Base-by-base conservation (phyloP, 371 early-diverging fungal genomes). In the Apophysomyces ossiformis region DNA sequence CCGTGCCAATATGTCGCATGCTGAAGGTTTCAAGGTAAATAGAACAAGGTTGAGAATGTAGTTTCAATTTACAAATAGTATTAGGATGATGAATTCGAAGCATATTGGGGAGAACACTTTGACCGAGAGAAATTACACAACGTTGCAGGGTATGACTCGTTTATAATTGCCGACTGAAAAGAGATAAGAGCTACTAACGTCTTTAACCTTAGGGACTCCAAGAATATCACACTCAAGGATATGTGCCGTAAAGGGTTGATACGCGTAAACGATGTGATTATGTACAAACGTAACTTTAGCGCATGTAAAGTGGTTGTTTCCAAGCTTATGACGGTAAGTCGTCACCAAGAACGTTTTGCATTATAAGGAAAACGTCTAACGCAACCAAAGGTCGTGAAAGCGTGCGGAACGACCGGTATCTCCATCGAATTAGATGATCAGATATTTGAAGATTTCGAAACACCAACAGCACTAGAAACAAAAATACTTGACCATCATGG, bases 251-350 rank as follows among this genome's bases (percentile, higher is more conserved):
- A 78, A 64, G 80, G 76, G 11, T 67, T 83, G 60, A 83, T 83
- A 43, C 78, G 79, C 37, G 77, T 75, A 59, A 69, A 75, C 32
- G 83, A 83, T 72, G 66, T 75, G 26, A 75, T 83, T 56, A 72
- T 80, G 16, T 83, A 83, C 64, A 83, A 83, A 57, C 77, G 83
- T 47, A 83, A 83, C 47, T 83, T 83, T 44, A 83, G 83, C 57
- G 83, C 81, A 21, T 78, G 75, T 59, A 83, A 83, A 71, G 79
- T 78, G 12, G 65, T 83, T 44, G 38, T 32, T 11, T 61, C 61
- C 41, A 45, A 61, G 13, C 0, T 37, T 21, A 50, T 50, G 54
- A 50, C 54, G 54, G 54, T 50, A 50, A 50, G 54, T 26, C 21
- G 36, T n/a, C 54, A 61, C 12, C 0, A 11, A 37, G 26, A 5